Evolutionary conservation across 1,139 yeast genomes (phyloP), one percentile per base, ranked within the genome.

Genomic region (Yamadazyma pseudoaaseri): DNA sequence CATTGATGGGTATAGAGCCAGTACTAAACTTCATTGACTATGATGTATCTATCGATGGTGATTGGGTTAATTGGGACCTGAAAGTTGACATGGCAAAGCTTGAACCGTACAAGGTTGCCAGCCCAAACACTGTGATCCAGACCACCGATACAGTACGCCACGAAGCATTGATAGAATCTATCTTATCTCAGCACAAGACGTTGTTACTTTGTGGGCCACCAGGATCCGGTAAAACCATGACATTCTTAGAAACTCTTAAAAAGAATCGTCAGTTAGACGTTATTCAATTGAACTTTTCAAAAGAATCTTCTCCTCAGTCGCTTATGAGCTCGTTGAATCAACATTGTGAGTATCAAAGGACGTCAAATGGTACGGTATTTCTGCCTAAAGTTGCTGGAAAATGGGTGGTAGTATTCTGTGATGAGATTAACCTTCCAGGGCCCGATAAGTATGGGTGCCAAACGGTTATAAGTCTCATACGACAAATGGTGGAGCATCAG

Each of bases 181-280:
- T 86, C 5, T 51, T 90, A 26, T 65, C 68, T 25, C 77, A 78
- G 29, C 83, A 76, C 38, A 62, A 64, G 30, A 78, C 95, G 0
- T 56, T 87, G 16, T 65, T 92, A 20, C 65, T 92, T 21, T 89
- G 96, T 60, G 98, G 98, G 4, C 97, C 97, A 0, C 97, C 98
- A 0, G 98, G 98, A 3, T 84, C 96, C 0, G 98, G 98, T 42
- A 92, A 92, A 53, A 90, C 97, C 0, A 90, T 90, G 97, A 81
- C 92, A 0, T 60, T 92, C 18, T 71, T 86, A 44, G 79, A 82
- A 35, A 81, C 89, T 0, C 57, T 92, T 29, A 65, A 86, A 31
- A 70, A 69, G 35, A 68, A 82, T 0, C 73, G 80, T 0, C 65
- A 70, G 17, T 63, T 79, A 39, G 86, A 81, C 25, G 65, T 86